Conservation (phyloP, 1,139 yeast species). For the Tardiomyces blankii region DNA sequence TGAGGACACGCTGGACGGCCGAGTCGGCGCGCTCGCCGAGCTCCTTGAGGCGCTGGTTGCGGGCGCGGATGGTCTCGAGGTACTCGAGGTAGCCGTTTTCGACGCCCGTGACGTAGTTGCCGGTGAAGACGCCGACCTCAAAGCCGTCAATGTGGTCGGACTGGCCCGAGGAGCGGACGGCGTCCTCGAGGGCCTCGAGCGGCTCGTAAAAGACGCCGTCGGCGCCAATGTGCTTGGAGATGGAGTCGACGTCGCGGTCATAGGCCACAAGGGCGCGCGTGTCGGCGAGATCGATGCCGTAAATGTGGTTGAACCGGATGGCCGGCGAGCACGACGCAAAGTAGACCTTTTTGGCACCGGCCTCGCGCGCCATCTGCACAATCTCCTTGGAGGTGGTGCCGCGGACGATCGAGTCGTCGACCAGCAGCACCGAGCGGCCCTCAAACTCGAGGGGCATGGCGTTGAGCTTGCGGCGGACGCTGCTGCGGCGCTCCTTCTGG, state of each 20-base stretch:
- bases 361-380: slow-evolving; percentile 95
- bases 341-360: slow-evolving; percentile 88
- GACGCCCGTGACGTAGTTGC: slow-evolving; percentile 83
- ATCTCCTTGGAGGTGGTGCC: slow-evolving; percentile 97
- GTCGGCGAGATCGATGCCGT: slow-evolving; percentile 95
- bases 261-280: slow-evolving; percentile 90
- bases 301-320: slow-evolving; percentile 86
- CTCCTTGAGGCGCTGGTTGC: slow-evolving; percentile 54
- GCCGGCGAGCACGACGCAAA: slow-evolving; percentile 98
- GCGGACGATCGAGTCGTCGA: slow-evolving; percentile 94
- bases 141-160: slow-evolving; percentile 38
- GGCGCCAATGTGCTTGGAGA: slow-evolving; percentile 77
- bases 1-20: slow-evolving; percentile 27
- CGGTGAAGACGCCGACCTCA: slow-evolving; percentile 97
- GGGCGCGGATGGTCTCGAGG: slow-evolving; percentile 73
- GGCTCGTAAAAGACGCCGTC: slow-evolving; percentile 86
- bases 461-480: slow-evolving; percentile 87
- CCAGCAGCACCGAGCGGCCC: slow-evolving; percentile 78
- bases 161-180: slow-evolving; percentile 9
- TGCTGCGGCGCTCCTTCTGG: slow-evolving; percentile 86
- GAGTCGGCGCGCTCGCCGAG: slow-evolving; percentile 25
- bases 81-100: slow-evolving; percentile 75
- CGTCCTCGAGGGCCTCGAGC: slow-evolving; percentile 53
- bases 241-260: slow-evolving; percentile 59
- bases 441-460: slow-evolving; percentile 93